Base-by-base conservation (phyloP, 768 basidiomycete genomes). In the Amanita rubescens region DNA sequence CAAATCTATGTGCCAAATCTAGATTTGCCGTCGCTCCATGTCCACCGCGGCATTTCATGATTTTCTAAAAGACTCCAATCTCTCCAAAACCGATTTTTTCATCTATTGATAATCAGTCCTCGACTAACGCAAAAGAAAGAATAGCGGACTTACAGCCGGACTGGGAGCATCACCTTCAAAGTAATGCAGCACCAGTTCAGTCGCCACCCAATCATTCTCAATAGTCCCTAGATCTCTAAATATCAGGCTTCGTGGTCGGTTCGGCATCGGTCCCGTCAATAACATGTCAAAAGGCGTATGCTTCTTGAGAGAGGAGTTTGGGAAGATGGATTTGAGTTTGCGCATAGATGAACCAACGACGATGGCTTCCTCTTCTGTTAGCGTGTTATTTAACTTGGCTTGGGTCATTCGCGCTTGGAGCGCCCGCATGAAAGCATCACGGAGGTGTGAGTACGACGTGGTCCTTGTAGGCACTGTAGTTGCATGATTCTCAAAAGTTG, bases 361-460 rank as follows among this genome's bases (percentile, higher is more conserved):
- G 43, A 75, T 64, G 53, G 85, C 82, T 19, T 77, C 79, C 52
- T 85, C 84, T 50, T 79, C 71, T 0, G 83, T 74, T 9, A 91
- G 66, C 0, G 70, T 68, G 8, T 76, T 80, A 14, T 72, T 69
- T 59, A 81, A 75, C 44, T 75, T 75, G 44, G 71, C 76, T 9
- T 76, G 64, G 22, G 73, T 69, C 54, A 90, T 69, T 17, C 88
- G 80, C 2, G 74, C 70, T 58, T 82, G 80, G 43, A 94, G 66
- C 14, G 88, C 78, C 41, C 90, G 79, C 66, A 91, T 74, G 59
- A 92, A 92, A 2, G 86, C 90, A 62, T 93, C 90, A 19, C 90
- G 80, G 25, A 93, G 73, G 61, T 94, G 90, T 14, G 80, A 78
- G 63, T 83, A 90, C 6, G 81, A 84, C 0, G 90, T 92, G 33